These are phyloP conservation scores for Cryptococcus sp. DNA, from an alignment of 1,284 basidiomycete genomes.

Conservation along the genomic window DNA sequence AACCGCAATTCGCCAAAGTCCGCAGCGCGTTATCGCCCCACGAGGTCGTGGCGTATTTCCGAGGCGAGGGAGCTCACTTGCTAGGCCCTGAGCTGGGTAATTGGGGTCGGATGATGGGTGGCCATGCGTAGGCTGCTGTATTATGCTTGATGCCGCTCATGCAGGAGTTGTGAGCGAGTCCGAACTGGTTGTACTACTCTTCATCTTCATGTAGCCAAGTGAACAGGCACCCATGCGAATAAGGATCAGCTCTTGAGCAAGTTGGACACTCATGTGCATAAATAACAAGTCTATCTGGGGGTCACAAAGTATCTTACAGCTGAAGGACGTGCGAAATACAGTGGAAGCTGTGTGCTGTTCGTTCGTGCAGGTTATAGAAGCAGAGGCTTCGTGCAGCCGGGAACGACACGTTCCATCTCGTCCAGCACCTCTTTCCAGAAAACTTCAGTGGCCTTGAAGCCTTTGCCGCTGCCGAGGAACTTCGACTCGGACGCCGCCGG, in stretches of 20 bases:
- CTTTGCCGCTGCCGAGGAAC: slow-evolving; percentile 10
- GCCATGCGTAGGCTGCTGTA: slow-evolving; percentile 36
- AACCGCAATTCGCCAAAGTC: slow-evolving; percentile 46
- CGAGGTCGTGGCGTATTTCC: slow-evolving; percentile 53
- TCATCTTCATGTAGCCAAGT: too few species aligned
- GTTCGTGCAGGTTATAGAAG: too few species aligned
- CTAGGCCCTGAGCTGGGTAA: slow-evolving; percentile 48
- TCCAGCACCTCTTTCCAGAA: slow-evolving; percentile 12
- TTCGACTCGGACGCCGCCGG: slow-evolving; percentile 7
- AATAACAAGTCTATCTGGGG: too few species aligned
- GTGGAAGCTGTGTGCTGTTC: too few species aligned
- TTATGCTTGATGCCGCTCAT: too few species aligned
- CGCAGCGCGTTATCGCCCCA: slow-evolving; percentile 45
- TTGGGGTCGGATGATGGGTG: slow-evolving; percentile 52
- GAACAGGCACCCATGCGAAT: too few species aligned
- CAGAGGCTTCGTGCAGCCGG: slow-evolving; percentile 9
- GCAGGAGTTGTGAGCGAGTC: too few species aligned
- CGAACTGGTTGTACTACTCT: too few species aligned
- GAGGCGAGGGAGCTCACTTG: slow-evolving; percentile 41
- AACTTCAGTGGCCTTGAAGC: slow-evolving; percentile 8
- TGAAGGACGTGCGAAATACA: too few species aligned
- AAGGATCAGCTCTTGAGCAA: too few species aligned
- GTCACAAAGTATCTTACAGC: too few species aligned
- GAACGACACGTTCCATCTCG: slow-evolving; percentile 14
- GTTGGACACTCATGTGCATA: too few species aligned